Conservation (phyloP, 345 rosid genomes). For the Punica granatum region DNA sequence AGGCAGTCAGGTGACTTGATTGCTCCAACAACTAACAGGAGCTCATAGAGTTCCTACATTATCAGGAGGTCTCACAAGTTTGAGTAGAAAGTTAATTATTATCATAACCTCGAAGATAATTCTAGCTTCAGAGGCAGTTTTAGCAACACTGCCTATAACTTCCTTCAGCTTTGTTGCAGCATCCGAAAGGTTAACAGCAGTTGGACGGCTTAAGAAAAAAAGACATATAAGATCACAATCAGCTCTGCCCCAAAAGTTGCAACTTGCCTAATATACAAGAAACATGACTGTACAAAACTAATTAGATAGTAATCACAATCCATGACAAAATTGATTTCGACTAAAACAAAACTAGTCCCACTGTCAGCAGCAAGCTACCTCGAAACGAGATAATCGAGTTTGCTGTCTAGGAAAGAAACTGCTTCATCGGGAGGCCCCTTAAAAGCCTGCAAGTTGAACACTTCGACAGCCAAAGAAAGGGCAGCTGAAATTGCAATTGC, state of each 20-base stretch:
- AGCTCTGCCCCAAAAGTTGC: neutral
- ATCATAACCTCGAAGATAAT: constrained; percentile 49
- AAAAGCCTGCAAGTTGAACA: constrained; percentile 41
- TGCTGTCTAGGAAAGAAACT: constrained; percentile 35
- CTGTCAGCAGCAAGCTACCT: constrained; percentile 31
- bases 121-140: constrained; percentile 27
- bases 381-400: constrained; percentile 73
- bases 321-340: neutral
- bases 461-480: constrained; percentile 88
- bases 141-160: constrained; percentile 39
- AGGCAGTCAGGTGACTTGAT: neutral
- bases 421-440: constrained; percentile 52
- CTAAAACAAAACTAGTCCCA: neutral
- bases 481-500: constrained; percentile 96
- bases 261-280: neutral
- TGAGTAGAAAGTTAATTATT: neutral
- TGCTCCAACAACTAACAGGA: neutral
- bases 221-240: neutral
- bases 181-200: constrained; percentile 86
- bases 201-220: constrained; percentile 65
- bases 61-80: neutral
- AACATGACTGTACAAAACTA: neutral
- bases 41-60: neutral
- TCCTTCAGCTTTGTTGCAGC: constrained; percentile 76
- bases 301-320: neutral